phyloP scores from a whole-genome alignment of 768 basidiomycete species.

The Lactarius quietus region DNA sequence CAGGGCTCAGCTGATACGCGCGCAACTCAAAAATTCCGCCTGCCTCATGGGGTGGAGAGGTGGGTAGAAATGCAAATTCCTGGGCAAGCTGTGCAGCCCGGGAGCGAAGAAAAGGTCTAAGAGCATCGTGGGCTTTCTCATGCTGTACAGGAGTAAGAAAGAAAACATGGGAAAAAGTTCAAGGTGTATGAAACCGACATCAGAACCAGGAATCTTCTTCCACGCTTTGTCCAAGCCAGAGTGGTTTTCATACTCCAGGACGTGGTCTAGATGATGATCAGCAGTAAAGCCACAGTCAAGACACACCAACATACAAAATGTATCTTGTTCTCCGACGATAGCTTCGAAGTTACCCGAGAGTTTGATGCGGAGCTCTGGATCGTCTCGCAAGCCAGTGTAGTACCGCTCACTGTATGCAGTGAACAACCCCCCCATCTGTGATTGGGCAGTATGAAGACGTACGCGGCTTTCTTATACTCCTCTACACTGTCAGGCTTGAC shows the following conservation, averaged over 20 bases:
- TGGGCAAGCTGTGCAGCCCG: conserved; percentile 79
- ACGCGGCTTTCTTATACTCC: conserved; percentile 89
- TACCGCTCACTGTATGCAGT: conserved; percentile 62
- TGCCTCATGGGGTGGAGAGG: conserved; percentile 77
- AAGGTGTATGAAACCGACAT: conserved; percentile 43
- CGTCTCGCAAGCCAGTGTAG: conserved; percentile 75
- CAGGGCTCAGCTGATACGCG: conserved; percentile 83
- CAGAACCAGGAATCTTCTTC: conserved; percentile 56
- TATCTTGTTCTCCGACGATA: conserved; percentile 84
- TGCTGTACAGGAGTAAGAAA: conserved; percentile 44
- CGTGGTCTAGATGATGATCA: conserved; percentile 44
- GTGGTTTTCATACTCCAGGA: conserved; percentile 94
- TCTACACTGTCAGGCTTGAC: conserved; percentile 79
- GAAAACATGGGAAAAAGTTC: not conserved
- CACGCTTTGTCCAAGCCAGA: conserved; percentile 80
- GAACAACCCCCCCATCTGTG: conserved; percentile 9
- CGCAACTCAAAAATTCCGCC: conserved; percentile 95
- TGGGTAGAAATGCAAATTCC: conserved; percentile 95
- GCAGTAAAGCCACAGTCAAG: not conserved
- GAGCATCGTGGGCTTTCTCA: conserved; percentile 57
- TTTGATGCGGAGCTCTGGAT: conserved; percentile 73
- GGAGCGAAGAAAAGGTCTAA: conserved; percentile 73
- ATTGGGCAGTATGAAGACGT: conserved; percentile 32
- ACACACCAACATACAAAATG: conserved; percentile 52
- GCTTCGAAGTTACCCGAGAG: conserved; percentile 94